Percentiles rank a stretch among this genome's conserved stretches.
Conservation (phyloP, 768 basidiomycete genomes). For the Calocybe gangraenosa region DNA sequence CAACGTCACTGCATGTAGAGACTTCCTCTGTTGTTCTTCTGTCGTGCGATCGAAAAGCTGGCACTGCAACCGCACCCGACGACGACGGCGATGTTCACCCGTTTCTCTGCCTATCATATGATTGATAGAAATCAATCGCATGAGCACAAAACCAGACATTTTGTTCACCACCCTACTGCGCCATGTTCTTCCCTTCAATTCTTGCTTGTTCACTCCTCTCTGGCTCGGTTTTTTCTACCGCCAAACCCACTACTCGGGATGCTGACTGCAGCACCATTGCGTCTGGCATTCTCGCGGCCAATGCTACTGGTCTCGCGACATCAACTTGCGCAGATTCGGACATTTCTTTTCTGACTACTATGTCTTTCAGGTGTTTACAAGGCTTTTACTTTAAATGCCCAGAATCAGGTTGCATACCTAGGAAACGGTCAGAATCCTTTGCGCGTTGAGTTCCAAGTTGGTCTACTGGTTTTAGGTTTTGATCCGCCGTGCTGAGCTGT, state of each 20-base stretch:
- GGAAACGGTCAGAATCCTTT: slow-evolving; percentile 5
- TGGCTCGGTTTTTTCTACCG: not conserved
- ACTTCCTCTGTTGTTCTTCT: no score
- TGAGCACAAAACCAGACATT: no score
- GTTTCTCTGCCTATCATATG: no score
- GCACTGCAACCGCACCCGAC: no score
- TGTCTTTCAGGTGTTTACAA: slow-evolving; percentile 4
- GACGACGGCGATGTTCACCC: no score
- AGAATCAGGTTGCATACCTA: slow-evolving; percentile 5
- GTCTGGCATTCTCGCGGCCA: slow-evolving; percentile 6
- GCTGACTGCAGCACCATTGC: slow-evolving; percentile 6
- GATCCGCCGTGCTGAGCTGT: not conserved
- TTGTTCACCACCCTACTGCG: no score
- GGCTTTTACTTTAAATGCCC: slow-evolving; percentile 5
- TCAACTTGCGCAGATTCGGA: not conserved
- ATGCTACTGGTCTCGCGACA: slow-evolving; percentile 2
- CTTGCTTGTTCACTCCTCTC: no score
- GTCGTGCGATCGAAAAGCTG: no score
- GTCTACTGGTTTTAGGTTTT: not conserved
- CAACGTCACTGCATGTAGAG: no score
- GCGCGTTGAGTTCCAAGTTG: slow-evolving; percentile 5
- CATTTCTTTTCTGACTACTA: not conserved
- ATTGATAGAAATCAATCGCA: no score
- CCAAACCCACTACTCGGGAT: not conserved
- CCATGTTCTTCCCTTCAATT: no score